Evolutionary conservation across 2,329 filamentous ascomycete genomes (phyloP).

Genomic region (Diaporthe vexans): DNA sequence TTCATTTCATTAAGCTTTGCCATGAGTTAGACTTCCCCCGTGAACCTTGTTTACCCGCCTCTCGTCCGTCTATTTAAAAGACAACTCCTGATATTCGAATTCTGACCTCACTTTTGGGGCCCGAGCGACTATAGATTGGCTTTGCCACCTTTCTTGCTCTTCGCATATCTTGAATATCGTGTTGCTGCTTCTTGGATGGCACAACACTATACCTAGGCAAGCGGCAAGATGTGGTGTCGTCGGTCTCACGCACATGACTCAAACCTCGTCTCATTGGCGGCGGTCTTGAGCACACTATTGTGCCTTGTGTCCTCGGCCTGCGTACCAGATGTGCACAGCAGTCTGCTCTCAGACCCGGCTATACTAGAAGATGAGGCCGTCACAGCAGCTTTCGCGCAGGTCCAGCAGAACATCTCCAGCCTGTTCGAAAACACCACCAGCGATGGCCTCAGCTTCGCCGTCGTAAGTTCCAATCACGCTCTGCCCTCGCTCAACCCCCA

Average conservation of each 20-base stretch:
- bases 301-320: neutral
- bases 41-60: neutral
- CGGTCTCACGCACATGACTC: neutral
- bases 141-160: too few species aligned
- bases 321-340: neutral
- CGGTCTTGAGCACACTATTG: neutral
- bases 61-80: neutral
- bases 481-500: too few species aligned
- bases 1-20: constrained; percentile 9
- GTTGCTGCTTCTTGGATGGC: neutral
- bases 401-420: constrained; percentile 4
- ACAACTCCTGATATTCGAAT: neutral
- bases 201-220: too few species aligned
- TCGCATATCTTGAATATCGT: too few species aligned
- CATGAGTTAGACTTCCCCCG: neutral
- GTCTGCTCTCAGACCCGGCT: neutral
- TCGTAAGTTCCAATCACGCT: neutral
- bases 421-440: neutral
- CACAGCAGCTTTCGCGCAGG: constrained; percentile 7
- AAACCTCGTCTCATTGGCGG: neutral
- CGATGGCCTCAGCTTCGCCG: constrained; percentile 23
- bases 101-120: neutral
- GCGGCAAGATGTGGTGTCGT: neutral
- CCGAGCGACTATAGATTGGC: neutral
- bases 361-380: neutral